Base-by-base conservation (phyloP, 768 basidiomycete species). In the Lyophyllum semitale region DNA sequence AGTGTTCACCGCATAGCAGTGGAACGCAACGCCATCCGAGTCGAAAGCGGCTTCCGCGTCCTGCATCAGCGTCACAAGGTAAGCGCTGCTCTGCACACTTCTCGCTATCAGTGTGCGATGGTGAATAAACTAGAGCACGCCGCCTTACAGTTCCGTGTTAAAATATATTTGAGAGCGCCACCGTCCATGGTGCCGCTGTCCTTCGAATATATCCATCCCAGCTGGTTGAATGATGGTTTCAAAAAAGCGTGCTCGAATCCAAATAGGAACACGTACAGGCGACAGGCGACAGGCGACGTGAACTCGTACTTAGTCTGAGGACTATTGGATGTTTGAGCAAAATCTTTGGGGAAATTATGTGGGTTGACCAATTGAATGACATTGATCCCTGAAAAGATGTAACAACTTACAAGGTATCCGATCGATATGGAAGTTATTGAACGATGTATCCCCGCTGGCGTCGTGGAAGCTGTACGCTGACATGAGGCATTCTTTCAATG, bases 181-280 rank as follows among this genome's bases (percentile, higher is more conserved):
- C 88, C 88, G 25, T 82, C 73, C 84, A 88, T 88, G 1, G 80
- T 79, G 6, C 77, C 77, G 54, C 77, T 81, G 47, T 70, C 73
- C 69, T 91, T 90, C 87, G n/a, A n/a, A n/a, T n/a, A n/a, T n/a
- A 89, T 88, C 88, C 89, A 91, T 4, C 73, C 85, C 8, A 89
- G 89, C 87, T 88, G 57, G 43, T 58, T 73, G 48, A 26, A 33
- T n/a, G 4, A 37, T 32, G 20, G 6, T 32, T 55, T 48, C 23
- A 55, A 17, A 38, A 27, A 6, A 5, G 30, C 45, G 29, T 26
- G n/a, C n/a, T 6, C 7, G 11, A 25, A 11, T 7, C 7, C 35
- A 26, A 22, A 5, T 33, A 8, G 6, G 20, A 35, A 27, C 8
- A 47, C 37, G 30, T 20, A 88, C 88, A 1, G 87, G 86, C 26